phyloP scores from a whole-genome alignment of 1,284 basidiomycete species.

The Phlebopus sp. region DNA sequence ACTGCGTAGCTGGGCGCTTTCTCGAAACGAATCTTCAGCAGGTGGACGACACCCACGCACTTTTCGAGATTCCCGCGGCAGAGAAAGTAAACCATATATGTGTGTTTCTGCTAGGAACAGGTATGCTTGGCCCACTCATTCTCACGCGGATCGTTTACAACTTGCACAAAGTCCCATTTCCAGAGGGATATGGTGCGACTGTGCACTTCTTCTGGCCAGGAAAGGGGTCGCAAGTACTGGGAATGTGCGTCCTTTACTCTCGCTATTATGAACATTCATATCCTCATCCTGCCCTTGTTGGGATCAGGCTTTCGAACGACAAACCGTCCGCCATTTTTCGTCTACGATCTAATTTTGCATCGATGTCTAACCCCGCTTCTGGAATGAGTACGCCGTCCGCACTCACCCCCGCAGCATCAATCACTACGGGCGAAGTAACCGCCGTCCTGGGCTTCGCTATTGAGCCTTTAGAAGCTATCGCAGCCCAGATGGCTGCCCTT shows the following conservation, averaged over 20 bases:
- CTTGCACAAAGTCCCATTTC: constrained; percentile 65
- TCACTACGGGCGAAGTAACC: constrained; percentile 46
- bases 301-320: constrained; percentile 81
- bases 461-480: constrained; percentile 62
- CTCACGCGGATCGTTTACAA: neutral
- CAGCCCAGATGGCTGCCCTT: constrained; percentile 50
- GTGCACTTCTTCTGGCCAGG: constrained; percentile 91
- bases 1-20: constrained; percentile 71
- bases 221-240: constrained; percentile 83
- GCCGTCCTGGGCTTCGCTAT: constrained; percentile 72
- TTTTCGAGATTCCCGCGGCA: constrained; percentile 77
- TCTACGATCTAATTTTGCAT: constrained; percentile 65
- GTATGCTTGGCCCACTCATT: constrained; percentile 36
- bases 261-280: neutral
- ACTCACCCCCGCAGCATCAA: constrained; percentile 43
- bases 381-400: constrained; percentile 51
- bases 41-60: constrained; percentile 82
- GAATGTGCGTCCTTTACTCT: constrained; percentile 58
- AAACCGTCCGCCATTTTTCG: constrained; percentile 93
- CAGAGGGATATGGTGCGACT: constrained; percentile 84
- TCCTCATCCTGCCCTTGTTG: constrained; percentile 1
- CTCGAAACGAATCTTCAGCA: constrained; percentile 75
- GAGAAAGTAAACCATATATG: constrained; percentile 86
- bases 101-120: constrained; percentile 82
- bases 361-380: constrained; percentile 43